Evolutionary conservation across 495 filamentous ascomycete species (phyloP), one percentile per base, ranked within the genome.

Genomic region (Aspergillus leporis): DNA sequence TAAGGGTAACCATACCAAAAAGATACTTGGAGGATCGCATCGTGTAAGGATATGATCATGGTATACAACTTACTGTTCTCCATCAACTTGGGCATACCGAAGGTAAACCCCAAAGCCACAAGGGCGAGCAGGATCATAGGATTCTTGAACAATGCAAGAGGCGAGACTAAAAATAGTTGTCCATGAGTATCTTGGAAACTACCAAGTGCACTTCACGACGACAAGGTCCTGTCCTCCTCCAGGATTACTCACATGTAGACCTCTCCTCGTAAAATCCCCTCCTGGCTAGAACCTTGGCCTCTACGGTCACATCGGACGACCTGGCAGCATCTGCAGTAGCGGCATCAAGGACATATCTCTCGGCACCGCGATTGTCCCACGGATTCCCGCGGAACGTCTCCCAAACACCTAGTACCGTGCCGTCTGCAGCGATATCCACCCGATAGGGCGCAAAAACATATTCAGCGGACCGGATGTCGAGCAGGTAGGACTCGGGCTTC

Each of bases 91-190:
- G 94, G 94, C 86, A 98, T 86, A 28, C 92, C 92, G 51, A 97
- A 75, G 41, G 96, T 92, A 47, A 96, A 73, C 0, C 71, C 86
- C 79, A 97, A 79, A 31, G 87, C 89, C 22, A 93, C 86, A 21
- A 96, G 69, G 13, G 88, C 90, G 74, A 98, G 83, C 46, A 98
- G 75, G 56, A 98, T 96, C 90, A 98, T 98, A 4, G 94, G 94
- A 66, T 89, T 97, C 74, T 90, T 90, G 64, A 98, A 79, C 43
- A 98, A 84, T 60, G 82, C 80, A 55, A 97, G 61, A 7, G 85
- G 82, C 13, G 81, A 83, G 63, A 82, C 77, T 81, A 50, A 18
- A 18, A 3, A 5, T 31, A 32, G 21, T 51, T 12, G 55, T 41
- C 6, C 36, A 62, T 60, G 38, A 55, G 19, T n/a, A n/a, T 28